Conservation (phyloP, 768 basidiomycete species). For the Fistulinella prunicolor region DNA sequence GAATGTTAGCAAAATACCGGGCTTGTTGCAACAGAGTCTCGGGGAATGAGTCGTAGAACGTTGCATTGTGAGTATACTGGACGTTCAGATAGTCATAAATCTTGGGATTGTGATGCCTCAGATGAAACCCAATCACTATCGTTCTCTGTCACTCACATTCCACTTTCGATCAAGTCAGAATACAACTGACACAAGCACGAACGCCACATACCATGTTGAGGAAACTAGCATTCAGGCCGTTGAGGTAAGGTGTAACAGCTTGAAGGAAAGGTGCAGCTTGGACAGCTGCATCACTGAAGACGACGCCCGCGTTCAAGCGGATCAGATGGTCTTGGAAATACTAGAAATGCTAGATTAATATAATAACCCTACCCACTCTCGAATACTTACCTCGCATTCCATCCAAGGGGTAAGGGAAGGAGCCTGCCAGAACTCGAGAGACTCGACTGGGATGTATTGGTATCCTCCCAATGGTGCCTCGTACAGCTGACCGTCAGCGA, state of each 20-base stretch:
- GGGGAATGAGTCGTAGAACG: constrained; percentile 70
- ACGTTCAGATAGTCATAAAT: constrained; percentile 77
- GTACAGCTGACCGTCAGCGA: constrained; percentile 72
- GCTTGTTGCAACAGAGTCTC: constrained; percentile 69
- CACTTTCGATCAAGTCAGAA: constrained; percentile 43
- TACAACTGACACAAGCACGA: neutral
- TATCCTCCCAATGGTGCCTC: constrained; percentile 78
- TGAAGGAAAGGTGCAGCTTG: constrained; percentile 65
- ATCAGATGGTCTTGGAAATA: constrained; percentile 27
- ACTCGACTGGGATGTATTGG: constrained; percentile 67
- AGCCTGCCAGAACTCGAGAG: constrained; percentile 54
- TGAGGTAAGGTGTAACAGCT: constrained; percentile 61
- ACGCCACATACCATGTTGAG: constrained; percentile 58
- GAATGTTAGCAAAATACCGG: constrained; percentile 70
- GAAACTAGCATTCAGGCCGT: constrained; percentile 58
- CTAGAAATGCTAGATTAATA: constrained; percentile 6
- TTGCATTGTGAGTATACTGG: constrained; percentile 75
- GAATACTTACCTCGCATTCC: constrained; percentile 43
- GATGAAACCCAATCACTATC: neutral
- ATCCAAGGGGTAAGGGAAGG: constrained; percentile 82
- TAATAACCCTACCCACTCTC: neutral
- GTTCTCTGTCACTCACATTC: constrained; percentile 55
- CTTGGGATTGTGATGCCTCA: constrained; percentile 32
- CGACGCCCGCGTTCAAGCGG: constrained; percentile 20
- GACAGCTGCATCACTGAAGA: constrained; percentile 56